A percentile compares a stretch with the other conserved stretches of the same genome.
These are phyloP conservation scores for Coniferiporia sulphurascens DNA, from an alignment of 1,284 basidiomycete genomes.

Conservation along the genomic window DNA sequence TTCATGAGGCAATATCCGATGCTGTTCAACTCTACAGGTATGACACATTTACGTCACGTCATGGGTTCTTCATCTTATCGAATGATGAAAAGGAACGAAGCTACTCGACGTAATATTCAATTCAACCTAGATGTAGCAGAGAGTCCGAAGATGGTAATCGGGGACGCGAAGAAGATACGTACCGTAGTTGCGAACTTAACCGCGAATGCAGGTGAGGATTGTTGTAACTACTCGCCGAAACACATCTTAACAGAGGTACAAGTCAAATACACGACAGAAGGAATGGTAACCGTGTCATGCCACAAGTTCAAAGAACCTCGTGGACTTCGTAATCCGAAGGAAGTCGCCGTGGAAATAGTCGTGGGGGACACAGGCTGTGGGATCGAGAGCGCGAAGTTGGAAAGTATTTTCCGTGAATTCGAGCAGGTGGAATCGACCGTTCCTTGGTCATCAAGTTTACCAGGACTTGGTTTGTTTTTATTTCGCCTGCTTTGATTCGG, in stretches of 20 bases:
- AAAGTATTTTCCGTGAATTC: slow-evolving; percentile 82
- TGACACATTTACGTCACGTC: background rate
- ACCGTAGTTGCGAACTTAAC: slow-evolving; percentile 83
- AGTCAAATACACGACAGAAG: slow-evolving; percentile 76
- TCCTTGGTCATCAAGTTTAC: slow-evolving; percentile 31
- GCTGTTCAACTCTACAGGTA: slow-evolving; percentile 54
- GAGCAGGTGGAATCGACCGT: slow-evolving; percentile 72
- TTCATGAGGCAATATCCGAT: slow-evolving; percentile 64
- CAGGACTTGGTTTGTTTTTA: slow-evolving; percentile 47
- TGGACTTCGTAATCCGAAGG: slow-evolving; percentile 40
- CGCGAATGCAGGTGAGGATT: slow-evolving; percentile 65
- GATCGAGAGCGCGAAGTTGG: slow-evolving; percentile 68
- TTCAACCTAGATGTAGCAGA: slow-evolving; percentile 57
- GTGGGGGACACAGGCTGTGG: slow-evolving; percentile 80
- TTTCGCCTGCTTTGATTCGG: background rate
- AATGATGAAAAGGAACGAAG: slow-evolving; percentile 51
- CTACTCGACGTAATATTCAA: slow-evolving; percentile 57
- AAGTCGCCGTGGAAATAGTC: slow-evolving; percentile 65
- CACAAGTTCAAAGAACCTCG: slow-evolving; percentile 48
- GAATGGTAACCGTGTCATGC: slow-evolving; percentile 64
- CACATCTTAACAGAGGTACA: slow-evolving; percentile 6
- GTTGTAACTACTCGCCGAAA: background rate
- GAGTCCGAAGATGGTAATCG: slow-evolving; percentile 59
- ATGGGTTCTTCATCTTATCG: slow-evolving; percentile 17
- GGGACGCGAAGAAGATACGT: slow-evolving; percentile 71